A percentile compares a stretch with the other conserved stretches of the same genome.
Evolutionary conservation across 441 rosid species (phyloP).

Genomic region (Erodium texanum): DNA sequence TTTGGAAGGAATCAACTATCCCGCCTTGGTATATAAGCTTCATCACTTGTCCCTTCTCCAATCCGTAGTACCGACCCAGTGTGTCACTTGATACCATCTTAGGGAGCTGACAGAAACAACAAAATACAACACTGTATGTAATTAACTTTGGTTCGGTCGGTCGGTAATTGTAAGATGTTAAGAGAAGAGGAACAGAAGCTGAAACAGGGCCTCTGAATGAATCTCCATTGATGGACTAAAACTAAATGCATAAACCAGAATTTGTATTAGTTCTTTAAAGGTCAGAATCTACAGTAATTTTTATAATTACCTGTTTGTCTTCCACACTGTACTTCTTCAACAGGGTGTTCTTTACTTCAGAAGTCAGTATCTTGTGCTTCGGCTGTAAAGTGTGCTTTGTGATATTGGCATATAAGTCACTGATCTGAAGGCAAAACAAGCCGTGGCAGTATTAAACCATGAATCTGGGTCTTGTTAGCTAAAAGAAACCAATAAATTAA

Average conservation of each 20-base stretch:
- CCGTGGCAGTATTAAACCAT: neutral
- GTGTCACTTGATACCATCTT: constrained; percentile 38
- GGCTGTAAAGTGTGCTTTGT: constrained; percentile 44
- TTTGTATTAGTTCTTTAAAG: too few species aligned
- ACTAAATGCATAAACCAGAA: neutral
- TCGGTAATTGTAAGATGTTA: too few species aligned
- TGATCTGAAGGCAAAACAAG: constrained; percentile 29
- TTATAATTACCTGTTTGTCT: constrained; percentile 35
- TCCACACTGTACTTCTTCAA: constrained; percentile 28
- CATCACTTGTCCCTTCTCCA: constrained; percentile 32
- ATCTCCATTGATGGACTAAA: neutral
- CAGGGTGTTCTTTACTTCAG: constrained; percentile 32
- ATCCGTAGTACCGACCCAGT: constrained; percentile 30
- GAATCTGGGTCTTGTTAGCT: neutral
- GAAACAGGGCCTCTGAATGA: neutral
- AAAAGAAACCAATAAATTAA: neutral
- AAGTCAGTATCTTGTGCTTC: constrained; percentile 32
- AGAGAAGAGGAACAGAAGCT: too few species aligned
- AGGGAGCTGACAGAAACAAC: constrained; percentile 34
- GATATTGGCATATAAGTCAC: constrained; percentile 45
- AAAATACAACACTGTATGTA: neutral
- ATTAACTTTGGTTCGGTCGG: neutral
- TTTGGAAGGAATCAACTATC: constrained; percentile 24
- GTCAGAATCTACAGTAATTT: neutral
- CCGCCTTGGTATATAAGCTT: constrained; percentile 35